phyloP scores from a whole-genome alignment of 1,284 basidiomycete species.

The Hymenochaete sp. region DNA sequence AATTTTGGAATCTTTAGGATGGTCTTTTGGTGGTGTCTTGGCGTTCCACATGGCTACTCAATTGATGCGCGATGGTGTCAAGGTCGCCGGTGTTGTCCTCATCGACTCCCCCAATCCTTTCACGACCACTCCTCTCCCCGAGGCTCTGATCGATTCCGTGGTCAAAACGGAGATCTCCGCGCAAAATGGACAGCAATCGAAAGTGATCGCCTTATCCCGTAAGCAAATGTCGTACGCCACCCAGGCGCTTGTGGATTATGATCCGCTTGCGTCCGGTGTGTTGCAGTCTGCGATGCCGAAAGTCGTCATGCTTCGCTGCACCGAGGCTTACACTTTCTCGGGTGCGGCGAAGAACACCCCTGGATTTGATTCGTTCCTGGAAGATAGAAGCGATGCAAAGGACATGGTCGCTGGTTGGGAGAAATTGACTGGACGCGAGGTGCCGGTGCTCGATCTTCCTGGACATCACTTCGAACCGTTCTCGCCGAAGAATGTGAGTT shows the following conservation, averaged over 20 bases:
- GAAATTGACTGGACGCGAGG: slow-evolving; percentile 27
- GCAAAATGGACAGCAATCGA: slow-evolving; percentile 18
- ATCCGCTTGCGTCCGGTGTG: slow-evolving; percentile 23
- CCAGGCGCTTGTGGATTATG: slow-evolving; percentile 33
- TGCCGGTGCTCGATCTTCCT: slow-evolving; percentile 47
- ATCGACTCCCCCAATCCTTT: slow-evolving; percentile 58
- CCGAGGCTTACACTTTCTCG: slow-evolving; percentile 6
- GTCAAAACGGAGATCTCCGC: slow-evolving; percentile 21
- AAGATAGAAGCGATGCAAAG: slow-evolving; percentile 33
- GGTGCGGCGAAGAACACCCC: slow-evolving; percentile 7
- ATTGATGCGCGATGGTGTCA: slow-evolving; percentile 34
- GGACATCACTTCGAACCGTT: slow-evolving; percentile 63
- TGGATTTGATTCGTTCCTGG: slow-evolving; percentile 41
- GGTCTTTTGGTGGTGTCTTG: slow-evolving; percentile 69
- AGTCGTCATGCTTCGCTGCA: slow-evolving; percentile 15
- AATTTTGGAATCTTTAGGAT: slow-evolving; percentile 35
- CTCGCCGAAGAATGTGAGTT: slow-evolving; percentile 41
- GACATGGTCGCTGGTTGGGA: slow-evolving; percentile 41
- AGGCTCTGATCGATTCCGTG: slow-evolving; percentile 35
- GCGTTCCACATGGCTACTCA: slow-evolving; percentile 56
- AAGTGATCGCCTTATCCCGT: slow-evolving; percentile 20
- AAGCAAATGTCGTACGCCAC: slow-evolving; percentile 39
- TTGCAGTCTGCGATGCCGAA: slow-evolving; percentile 1
- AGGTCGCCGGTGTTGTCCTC: slow-evolving; percentile 49
- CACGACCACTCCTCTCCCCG: slow-evolving; percentile 39